A percentile compares a stretch with the other conserved stretches of the same genome.
Conservation (phyloP, 768 basidiomycete genomes). For the Udeniomyces megalosporus region DNA sequence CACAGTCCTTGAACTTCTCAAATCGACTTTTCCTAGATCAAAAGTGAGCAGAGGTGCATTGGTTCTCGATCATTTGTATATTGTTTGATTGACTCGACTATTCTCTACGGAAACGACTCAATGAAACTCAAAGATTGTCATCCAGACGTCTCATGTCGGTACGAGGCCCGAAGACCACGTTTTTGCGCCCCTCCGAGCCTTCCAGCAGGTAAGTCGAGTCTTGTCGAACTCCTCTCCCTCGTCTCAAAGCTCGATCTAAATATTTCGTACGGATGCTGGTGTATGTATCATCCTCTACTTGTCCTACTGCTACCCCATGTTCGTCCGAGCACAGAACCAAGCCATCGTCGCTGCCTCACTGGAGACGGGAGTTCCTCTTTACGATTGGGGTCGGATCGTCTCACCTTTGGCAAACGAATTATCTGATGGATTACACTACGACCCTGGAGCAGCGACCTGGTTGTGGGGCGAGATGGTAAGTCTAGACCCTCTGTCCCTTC, state of each 20-base stretch:
- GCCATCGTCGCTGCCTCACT: background rate
- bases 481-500: background rate
- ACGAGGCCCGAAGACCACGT: background rate
- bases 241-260: background rate
- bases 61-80: background rate
- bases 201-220: constrained; percentile 1
- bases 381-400: constrained; percentile 12
- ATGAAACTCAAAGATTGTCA: constrained; percentile 2
- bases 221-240: background rate
- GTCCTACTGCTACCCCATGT: too few relatives aligned
- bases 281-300: too few relatives aligned
- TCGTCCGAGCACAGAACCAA: background rate
- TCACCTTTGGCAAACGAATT: constrained; percentile 1
- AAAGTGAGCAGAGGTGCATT: background rate
- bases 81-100: too few relatives aligned
- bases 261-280: too few relatives aligned
- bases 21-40: constrained; percentile 1
- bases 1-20: constrained; percentile 1
- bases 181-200: constrained; percentile 5
- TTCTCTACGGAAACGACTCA: too few relatives aligned
- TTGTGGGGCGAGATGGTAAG: too few relatives aligned
- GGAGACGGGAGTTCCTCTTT: constrained; percentile 8
- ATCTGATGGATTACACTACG: constrained; percentile 2
- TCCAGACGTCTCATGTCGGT: constrained; percentile 12
- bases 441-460: background rate